These are phyloP conservation scores for Coemansia sp. DNA, from an alignment of 192 early-diverging fungal genomes.

Conservation along the genomic window DNA sequence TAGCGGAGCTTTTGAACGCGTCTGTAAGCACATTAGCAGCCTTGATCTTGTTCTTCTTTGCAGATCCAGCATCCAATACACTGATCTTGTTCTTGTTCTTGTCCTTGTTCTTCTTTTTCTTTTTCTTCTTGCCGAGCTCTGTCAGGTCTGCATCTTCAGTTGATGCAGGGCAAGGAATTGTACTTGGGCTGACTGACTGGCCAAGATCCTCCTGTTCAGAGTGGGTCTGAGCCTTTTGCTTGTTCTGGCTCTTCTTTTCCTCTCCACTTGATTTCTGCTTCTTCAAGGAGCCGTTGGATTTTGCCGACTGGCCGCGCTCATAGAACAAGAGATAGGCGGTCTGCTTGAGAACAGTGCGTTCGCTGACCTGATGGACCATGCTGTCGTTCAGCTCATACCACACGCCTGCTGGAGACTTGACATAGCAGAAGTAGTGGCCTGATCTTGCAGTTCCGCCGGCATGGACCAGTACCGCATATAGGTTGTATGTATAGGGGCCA, in stretches of 20 bases:
- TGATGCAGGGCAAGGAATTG: constrained; percentile 4
- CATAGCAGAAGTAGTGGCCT: constrained; percentile 86
- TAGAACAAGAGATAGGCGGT: constrained; percentile 91
- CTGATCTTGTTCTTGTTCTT: constrained; percentile 12
- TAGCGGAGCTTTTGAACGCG: background rate
- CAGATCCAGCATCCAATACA: background rate
- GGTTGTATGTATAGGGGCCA: constrained; percentile 62
- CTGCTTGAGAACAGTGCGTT: constrained; percentile 67
- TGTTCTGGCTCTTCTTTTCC: background rate
- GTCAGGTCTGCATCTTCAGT: constrained; percentile 43
- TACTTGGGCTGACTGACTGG: constrained; percentile 6
- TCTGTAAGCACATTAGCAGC: background rate
- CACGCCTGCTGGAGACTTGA: constrained; percentile 70
- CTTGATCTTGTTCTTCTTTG: background rate
- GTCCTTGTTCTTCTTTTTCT: constrained; percentile 50
- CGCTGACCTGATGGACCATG: constrained; percentile 66
- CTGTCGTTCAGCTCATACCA: constrained; percentile 85
- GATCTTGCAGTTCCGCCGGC: constrained; percentile 68
- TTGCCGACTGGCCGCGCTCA: constrained; percentile 29
- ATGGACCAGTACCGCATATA: constrained; percentile 84
- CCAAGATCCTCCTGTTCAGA: background rate
- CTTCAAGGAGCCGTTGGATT: constrained; percentile 1
- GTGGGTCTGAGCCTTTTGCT: background rate
- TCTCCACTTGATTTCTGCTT: background rate
- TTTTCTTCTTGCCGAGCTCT: constrained; percentile 22